Base-by-base conservation (phyloP, 169 alveolate genomes). In the Babesia bigemina region DNA sequence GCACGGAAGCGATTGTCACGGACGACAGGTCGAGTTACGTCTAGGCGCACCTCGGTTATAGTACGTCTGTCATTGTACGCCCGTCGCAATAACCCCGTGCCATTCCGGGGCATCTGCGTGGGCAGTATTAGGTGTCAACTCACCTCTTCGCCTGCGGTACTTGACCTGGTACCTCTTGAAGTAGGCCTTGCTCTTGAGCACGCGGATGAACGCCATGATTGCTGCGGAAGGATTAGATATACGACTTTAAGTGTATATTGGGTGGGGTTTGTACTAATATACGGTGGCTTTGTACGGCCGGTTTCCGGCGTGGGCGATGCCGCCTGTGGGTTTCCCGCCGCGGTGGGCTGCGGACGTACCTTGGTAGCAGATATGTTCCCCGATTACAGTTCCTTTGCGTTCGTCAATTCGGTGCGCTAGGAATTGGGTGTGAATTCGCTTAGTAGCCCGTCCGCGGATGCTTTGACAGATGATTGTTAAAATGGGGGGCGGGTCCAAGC, bases 151-250 rank as follows among this genome's bases (percentile, higher is more conserved):
- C 86, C 99, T 94, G 92, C 99, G 97, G 94, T 93, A 96, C 88
- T 97, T 95, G 84, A 97, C 99, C 93, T 98, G 99, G 95, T 91
- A 98, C 87, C 99, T 97, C 91, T 96, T 97, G 95, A 95, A 98
- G 95, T 98, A 98, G 65, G 99, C 99, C 89, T 93, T 96, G 83
- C 93, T 97, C 96, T 98, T 98, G 59, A 96, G 94, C 75, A 95
- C 95, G 92, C 98, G 97, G 45, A 97, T 97, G 93, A 97, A 98
- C 66, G 97, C 98, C 99, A 97, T 97, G 77, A 66, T 86, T 83
- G 21, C 76, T 67, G 67, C 48, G 24, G 55, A 50, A 47, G 47
- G 17, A 47, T 65, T 10, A 22, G 28, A 39, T 26, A n/a, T 61
- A 33, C 39, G 39, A 13, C 36, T 53, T 11, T 10, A 53, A 24